These are phyloP conservation scores for Hypsizygus marmoreus DNA, from an alignment of 768 basidiomycete species.

Conservation along the genomic window DNA sequence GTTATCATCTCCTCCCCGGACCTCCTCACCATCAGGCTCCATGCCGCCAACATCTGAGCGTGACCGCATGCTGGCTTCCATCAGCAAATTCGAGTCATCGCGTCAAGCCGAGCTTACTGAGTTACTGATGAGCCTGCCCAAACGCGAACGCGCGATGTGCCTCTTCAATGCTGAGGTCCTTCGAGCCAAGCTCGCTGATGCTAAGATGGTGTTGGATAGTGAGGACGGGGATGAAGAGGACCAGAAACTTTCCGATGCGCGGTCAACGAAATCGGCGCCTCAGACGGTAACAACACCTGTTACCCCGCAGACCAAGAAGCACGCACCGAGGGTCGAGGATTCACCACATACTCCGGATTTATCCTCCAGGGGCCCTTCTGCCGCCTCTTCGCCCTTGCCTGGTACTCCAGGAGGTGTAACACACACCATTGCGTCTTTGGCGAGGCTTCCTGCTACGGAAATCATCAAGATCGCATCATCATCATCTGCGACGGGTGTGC, in stretches of 20 bases:
- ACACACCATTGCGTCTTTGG: constrained; percentile 71
- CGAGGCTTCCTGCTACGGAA: constrained; percentile 72
- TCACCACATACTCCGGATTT: constrained; percentile 78
- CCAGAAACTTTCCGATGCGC: constrained; percentile 21
- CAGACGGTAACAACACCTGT: constrained; percentile 31
- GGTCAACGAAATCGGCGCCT: constrained; percentile 20
- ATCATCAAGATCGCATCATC: constrained; percentile 68
- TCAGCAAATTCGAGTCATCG: constrained; percentile 61
- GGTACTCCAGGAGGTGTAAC: constrained; percentile 52
- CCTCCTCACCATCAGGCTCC: constrained; percentile 77
- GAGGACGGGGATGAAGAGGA: constrained; percentile 58
- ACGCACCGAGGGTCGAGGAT: constrained; percentile 36
- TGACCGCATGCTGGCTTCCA: constrained; percentile 71
- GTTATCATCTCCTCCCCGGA: constrained; percentile 79
- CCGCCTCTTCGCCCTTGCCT: constrained; percentile 69
- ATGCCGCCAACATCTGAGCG: constrained; percentile 63
- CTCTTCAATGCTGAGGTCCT: constrained; percentile 85
- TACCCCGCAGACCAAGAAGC: constrained; percentile 70
- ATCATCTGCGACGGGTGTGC: constrained; percentile 50
- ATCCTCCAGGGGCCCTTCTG: constrained; percentile 74
- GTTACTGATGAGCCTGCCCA: constrained; percentile 82
- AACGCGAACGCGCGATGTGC: constrained; percentile 89
- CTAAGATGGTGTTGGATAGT: constrained; percentile 78
- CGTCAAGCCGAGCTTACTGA: constrained; percentile 70
- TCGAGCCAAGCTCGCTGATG: constrained; percentile 76